Base-by-base conservation (phyloP, 768 basidiomycete genomes). In the Mycena venus region DNA sequence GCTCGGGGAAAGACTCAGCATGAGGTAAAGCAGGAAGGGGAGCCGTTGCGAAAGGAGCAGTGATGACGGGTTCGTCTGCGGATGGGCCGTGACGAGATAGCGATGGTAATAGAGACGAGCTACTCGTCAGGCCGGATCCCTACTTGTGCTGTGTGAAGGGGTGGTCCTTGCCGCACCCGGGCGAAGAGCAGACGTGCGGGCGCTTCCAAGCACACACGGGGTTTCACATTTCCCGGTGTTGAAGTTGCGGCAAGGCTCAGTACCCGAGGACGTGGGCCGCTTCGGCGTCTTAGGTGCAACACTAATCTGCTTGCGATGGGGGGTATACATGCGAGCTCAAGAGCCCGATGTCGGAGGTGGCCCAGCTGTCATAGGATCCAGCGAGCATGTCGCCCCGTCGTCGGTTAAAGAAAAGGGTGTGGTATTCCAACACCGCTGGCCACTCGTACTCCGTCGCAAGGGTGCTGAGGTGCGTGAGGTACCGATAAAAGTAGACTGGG, bases 401-500 rank as follows among this genome's bases (percentile, higher is more conserved):
- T 27, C 60, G 59, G 23, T 70, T 70, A 32, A 70, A 70, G 42
- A 61, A 70, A 2, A 70, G 47, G 4, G 58, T 34, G 69, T n/a
- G n/a, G n/a, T n/a, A n/a, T n/a, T n/a, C n/a, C n/a, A n/a, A n/a
- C n/a, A n/a, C n/a, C n/a, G n/a, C 56, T 1, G 55, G 25, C 67
- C 67, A 68, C 23, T 68, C 67, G 49, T 61, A 70, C 31, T 70
- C 69, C 31, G 69, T 42, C 14, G 69, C 69, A 19, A 70, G 60
- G 14, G 44, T 62, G 21, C 27, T 12, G 44, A 70, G 40, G 42
- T 70, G 69, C 7, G 69, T 61, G 40, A 70, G 69, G 34, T 70
- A 70, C 1, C 69, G 58, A n/a, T 42, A 61, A 47, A 70, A 51
- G 25, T 51, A 51, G 6, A 51, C 25, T n/a, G 49, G 4, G 4